Evolutionary conservation across 768 basidiomycete species (phyloP).

Genomic region (Suillus placidus): DNA sequence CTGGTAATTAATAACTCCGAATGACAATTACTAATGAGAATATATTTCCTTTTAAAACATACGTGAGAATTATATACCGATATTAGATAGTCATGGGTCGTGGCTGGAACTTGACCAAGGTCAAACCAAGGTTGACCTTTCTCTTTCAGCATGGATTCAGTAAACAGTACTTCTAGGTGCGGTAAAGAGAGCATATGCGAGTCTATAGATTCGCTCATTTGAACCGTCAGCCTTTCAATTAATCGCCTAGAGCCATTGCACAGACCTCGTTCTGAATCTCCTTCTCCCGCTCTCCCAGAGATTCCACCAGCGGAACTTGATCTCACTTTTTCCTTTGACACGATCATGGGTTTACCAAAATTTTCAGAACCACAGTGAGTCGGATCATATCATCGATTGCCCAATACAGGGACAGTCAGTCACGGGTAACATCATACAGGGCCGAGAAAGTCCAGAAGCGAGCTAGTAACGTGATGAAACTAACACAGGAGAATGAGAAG

Average conservation of each 20-base stretch:
- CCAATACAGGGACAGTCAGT: constrained; percentile 33
- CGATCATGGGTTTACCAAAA: constrained; percentile 40
- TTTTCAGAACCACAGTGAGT: constrained; percentile 50
- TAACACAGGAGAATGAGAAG: constrained; percentile 79
- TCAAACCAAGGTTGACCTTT: background rate
- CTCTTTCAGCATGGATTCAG: constrained; percentile 25
- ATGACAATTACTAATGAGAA: constrained; percentile 31
- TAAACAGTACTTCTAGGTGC: constrained; percentile 25
- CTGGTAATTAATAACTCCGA: constrained; percentile 33
- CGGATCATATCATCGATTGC: constrained; percentile 24
- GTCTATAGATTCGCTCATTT: constrained; percentile 24
- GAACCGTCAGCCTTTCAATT: constrained; percentile 22
- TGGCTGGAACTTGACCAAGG: background rate
- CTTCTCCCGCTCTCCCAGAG: constrained; percentile 48
- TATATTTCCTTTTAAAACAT: constrained; percentile 11
- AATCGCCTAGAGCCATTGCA: constrained; percentile 22
- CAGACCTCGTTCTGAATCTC: constrained; percentile 21
- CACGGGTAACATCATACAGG: constrained; percentile 31
- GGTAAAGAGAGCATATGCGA: constrained; percentile 16
- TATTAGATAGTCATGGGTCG: constrained; percentile 1
- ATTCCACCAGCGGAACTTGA: constrained; percentile 53
- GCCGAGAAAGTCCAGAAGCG: constrained; percentile 59
- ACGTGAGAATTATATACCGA: constrained; percentile 1
- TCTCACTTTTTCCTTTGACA: constrained; percentile 44
- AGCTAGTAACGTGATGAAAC: constrained; percentile 74